A percentile compares a stretch with the other conserved stretches of the same genome.
Evolutionary conservation across 2,329 filamentous ascomycete genomes (phyloP).

Genomic region (Pyricularia pennisetigena): DNA sequence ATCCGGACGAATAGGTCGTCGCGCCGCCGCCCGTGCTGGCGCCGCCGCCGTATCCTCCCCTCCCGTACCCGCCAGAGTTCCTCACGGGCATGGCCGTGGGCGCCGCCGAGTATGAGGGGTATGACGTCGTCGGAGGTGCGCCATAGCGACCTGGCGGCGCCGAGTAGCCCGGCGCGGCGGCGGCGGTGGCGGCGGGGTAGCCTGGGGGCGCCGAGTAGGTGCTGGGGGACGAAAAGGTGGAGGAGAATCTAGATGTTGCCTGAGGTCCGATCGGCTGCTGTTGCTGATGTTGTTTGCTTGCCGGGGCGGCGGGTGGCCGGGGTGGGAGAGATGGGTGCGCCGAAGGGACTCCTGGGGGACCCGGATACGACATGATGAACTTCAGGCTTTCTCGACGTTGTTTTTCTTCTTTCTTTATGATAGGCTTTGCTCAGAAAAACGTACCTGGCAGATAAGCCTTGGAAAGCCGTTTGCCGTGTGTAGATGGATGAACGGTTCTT

Average conservation of each 20-base stretch:
- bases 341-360: constrained; percentile 14
- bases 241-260: constrained; percentile 1
- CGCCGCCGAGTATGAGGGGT: constrained; percentile 17
- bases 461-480: neutral
- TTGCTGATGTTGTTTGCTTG: neutral
- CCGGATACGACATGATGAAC: constrained; percentile 15
- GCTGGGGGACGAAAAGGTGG: constrained; percentile 23
- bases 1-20: constrained; percentile 21
- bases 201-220: neutral
- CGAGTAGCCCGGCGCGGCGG: constrained; percentile 13
- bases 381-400: constrained; percentile 1
- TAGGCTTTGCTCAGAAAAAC: neutral
- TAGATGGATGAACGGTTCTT: neutral
- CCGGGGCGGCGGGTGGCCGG: constrained; percentile 9
- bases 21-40: constrained; percentile 14
- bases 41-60: constrained; percentile 7
- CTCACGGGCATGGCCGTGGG: constrained; percentile 24
- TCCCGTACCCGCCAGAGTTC: constrained; percentile 11
- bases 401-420: neutral
- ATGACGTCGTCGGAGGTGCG: constrained; percentile 17
- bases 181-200: constrained; percentile 10
- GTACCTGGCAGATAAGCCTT: neutral
- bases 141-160: constrained; percentile 34
- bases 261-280: constrained; percentile 1
- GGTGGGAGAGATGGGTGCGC: constrained; percentile 14